Conservation (phyloP, 1,284 basidiomycete species). For the Pisolithus thermaeus region DNA sequence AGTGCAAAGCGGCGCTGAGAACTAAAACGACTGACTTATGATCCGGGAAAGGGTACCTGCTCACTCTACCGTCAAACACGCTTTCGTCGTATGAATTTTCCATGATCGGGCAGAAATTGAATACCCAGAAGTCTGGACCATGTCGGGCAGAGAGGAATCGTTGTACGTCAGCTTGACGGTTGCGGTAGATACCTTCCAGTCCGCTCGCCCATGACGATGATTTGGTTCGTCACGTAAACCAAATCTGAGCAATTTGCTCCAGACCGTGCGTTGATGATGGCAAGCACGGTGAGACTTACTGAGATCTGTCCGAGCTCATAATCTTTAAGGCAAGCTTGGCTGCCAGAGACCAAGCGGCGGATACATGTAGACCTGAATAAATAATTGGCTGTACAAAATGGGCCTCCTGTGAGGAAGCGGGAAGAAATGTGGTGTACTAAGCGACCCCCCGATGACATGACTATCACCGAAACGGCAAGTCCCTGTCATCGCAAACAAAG, state of each 20-base stretch:
- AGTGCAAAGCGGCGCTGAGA: too few species aligned
- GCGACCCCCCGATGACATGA: too few species aligned
- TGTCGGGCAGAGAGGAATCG: constrained; percentile 73
- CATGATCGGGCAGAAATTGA: constrained; percentile 44
- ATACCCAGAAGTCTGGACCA: constrained; percentile 51
- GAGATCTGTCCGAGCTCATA: constrained; percentile 64
- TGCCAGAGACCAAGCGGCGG: too few species aligned
- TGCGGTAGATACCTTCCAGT: too few species aligned
- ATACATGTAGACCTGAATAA: too few species aligned
- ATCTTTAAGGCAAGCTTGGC: constrained; percentile 77
- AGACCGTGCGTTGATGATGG: neutral
- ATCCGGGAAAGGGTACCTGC: too few species aligned
- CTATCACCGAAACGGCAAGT: too few species aligned
- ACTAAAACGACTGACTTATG: constrained; percentile 59
- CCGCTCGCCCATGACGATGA: constrained; percentile 72
- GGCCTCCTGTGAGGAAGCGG: too few species aligned
- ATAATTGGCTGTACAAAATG: too few species aligned
- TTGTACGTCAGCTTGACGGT: constrained; percentile 55
- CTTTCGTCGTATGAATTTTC: constrained; percentile 61
- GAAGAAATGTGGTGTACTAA: too few species aligned
- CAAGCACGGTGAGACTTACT: constrained; percentile 28
- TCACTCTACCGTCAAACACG: too few species aligned
- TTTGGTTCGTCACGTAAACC: constrained; percentile 74
- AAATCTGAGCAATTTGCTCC: constrained; percentile 45
- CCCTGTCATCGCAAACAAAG: too few species aligned